Evolutionary conservation across 2,329 filamentous ascomycete genomes (phyloP).

Genomic region (Cercospora sojina): DNA sequence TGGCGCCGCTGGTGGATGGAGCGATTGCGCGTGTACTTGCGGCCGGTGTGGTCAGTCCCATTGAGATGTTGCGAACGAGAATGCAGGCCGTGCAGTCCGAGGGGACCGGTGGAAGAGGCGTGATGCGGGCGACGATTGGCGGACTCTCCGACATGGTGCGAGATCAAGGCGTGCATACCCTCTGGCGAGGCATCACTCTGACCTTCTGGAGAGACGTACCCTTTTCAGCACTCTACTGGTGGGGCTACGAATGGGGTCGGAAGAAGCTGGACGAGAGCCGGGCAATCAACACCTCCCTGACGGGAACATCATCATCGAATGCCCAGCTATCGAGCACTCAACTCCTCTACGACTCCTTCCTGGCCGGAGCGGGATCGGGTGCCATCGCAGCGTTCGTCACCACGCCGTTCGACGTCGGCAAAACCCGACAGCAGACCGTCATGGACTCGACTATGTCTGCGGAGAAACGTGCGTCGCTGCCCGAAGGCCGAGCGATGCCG

Average conservation of each 20-base stretch:
- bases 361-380: constrained; percentile 79
- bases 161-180: constrained; percentile 70
- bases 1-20: constrained; percentile 78
- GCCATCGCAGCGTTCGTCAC: constrained; percentile 84
- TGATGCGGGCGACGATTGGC: constrained; percentile 75
- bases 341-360: constrained; percentile 85
- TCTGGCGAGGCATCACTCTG: constrained; percentile 87
- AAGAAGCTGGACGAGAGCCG: constrained; percentile 68
- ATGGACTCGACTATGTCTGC: constrained; percentile 53
- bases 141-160: constrained; percentile 78
- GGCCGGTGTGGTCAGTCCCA: constrained; percentile 78
- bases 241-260: constrained; percentile 87
- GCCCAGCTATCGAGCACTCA: constrained; percentile 60
- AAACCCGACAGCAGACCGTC: constrained; percentile 87
- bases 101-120: constrained; percentile 50
- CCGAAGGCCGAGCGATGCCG: constrained; percentile 76
- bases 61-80: constrained; percentile 90
- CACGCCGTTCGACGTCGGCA: constrained; percentile 95
- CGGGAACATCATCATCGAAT: constrained; percentile 19
- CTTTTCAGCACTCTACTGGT: constrained; percentile 97
- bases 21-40: constrained; percentile 75
- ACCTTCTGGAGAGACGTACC: constrained; percentile 97
- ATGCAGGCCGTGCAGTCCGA: constrained; percentile 63
- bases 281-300: constrained; percentile 43
- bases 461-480: constrained; percentile 47